Conservation (phyloP, 352 stramenopile species). For the Pythium sukuiense region DNA sequence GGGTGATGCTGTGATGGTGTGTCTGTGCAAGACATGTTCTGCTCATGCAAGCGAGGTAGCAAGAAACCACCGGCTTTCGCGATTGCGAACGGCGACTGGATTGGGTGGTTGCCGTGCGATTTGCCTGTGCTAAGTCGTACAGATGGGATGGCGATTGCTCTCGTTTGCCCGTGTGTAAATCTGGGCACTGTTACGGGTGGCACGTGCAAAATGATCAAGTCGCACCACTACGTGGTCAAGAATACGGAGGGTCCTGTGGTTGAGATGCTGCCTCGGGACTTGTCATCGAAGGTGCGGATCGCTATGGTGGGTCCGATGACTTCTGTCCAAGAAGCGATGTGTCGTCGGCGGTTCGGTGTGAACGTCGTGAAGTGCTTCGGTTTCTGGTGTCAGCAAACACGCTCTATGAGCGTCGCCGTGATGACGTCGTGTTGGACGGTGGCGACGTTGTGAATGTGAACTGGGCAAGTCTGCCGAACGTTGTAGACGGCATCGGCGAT, state of each 20-base stretch:
- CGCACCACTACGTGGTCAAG: slow-evolving; percentile 27
- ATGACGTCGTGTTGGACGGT: background rate
- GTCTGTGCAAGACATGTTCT: background rate
- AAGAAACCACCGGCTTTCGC: slow-evolving; percentile 3
- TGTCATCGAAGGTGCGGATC: background rate
- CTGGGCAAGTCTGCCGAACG: background rate
- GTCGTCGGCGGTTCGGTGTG: background rate
- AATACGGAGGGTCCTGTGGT: slow-evolving; percentile 23
- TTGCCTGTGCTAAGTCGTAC: background rate
- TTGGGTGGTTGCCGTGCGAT: background rate
- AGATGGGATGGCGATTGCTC: slow-evolving; percentile 2
- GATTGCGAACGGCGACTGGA: slow-evolving; percentile 8
- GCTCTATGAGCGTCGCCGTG: background rate
- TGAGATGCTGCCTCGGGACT: slow-evolving; percentile 12
- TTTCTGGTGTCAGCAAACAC: background rate
- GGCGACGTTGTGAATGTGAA: background rate
- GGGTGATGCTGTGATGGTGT: background rate
- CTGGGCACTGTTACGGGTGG: slow-evolving; percentile 3
- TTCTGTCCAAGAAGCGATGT: background rate
- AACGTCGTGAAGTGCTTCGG: background rate
- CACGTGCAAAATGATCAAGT: slow-evolving; percentile 15
- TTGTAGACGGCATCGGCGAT: background rate
- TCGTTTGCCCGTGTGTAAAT: slow-evolving; percentile 7
- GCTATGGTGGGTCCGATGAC: slow-evolving; percentile 5
- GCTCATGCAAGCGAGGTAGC: background rate